A percentile compares a stretch with the other conserved stretches of the same genome.
phyloP scores from a whole-genome alignment of 495 filamentous ascomycete genomes.

The Lepraria neglecta region DNA sequence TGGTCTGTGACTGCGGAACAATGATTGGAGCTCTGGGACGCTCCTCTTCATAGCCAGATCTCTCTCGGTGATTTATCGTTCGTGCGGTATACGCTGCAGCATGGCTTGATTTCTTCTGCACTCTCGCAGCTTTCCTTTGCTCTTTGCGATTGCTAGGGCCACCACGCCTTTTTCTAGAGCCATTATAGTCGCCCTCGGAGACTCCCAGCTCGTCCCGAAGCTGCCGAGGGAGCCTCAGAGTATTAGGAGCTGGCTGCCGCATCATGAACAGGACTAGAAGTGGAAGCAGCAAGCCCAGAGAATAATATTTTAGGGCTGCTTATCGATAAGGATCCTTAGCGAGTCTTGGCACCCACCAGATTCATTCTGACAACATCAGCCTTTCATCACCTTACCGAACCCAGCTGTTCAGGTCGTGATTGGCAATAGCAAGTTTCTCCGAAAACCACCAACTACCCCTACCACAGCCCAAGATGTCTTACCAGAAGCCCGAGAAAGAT shows the following conservation, averaged over 20 bases:
- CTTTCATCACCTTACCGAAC: slow-evolving; percentile 84
- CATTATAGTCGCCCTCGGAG: slow-evolving; percentile 34
- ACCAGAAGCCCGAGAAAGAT: slow-evolving; percentile 89
- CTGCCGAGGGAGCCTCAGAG: slow-evolving; percentile 56
- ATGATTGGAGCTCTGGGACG: not conserved
- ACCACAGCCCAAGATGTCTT: slow-evolving; percentile 66
- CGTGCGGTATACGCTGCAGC: slow-evolving; percentile 20
- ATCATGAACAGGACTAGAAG: slow-evolving; percentile 23
- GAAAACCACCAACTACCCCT: slow-evolving; percentile 10
- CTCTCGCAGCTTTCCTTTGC: slow-evolving; percentile 51
- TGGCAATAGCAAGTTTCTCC: slow-evolving; percentile 36
- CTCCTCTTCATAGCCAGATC: slow-evolving; percentile 30
- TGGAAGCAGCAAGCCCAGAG: not conserved
- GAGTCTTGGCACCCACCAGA: slow-evolving; percentile 22
- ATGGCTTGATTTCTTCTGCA: slow-evolving; percentile 46
- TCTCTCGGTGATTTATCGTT: slow-evolving; percentile 15
- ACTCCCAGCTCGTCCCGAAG: slow-evolving; percentile 55
- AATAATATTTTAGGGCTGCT: too few species aligned
- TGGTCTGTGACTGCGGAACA: slow-evolving; percentile 18
- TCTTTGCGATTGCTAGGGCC: slow-evolving; percentile 52
- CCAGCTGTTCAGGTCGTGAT: slow-evolving; percentile 56
- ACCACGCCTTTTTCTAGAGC: slow-evolving; percentile 37
- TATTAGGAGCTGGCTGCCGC: slow-evolving; percentile 45
- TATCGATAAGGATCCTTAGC: slow-evolving; percentile 7
- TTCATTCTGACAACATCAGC: slow-evolving; percentile 34